Conservation (phyloP, 140 eudicot genomes). For the Eryngium alpinum region DNA sequence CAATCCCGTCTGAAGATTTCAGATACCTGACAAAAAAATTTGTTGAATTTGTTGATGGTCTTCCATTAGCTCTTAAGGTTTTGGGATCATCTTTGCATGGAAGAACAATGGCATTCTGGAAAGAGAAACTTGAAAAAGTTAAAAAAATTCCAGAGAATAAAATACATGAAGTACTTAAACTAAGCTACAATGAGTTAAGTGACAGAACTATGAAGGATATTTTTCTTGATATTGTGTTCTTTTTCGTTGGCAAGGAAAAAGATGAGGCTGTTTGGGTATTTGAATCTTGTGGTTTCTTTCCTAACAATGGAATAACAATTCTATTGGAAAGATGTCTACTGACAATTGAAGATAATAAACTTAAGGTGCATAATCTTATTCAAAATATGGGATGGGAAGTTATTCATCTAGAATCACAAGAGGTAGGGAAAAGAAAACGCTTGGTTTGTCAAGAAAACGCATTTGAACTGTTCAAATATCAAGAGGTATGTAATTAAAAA, state of each 20-base stretch:
- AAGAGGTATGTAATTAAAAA: not conserved
- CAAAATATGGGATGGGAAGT: not conserved
- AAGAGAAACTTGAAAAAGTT: not conserved
- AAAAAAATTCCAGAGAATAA: not conserved
- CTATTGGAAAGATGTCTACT: not conserved
- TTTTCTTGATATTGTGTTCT: conserved; percentile 25
- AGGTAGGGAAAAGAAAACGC: not conserved
- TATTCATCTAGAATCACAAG: not conserved
- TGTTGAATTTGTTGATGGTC: conserved; percentile 24
- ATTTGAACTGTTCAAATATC: not conserved
- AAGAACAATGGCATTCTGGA: conserved; percentile 8
- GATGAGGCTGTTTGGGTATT: not conserved
- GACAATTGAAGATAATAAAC: not conserved
- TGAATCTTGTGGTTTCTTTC: not conserved
- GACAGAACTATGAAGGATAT: conserved; percentile 15
- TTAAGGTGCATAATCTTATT: not conserved
- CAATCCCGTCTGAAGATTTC: not conserved
- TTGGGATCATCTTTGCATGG: conserved; percentile 27
- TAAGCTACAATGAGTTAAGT: conserved; percentile 18
- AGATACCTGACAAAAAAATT: not conserved
- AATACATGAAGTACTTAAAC: conserved; percentile 8
- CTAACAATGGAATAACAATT: not conserved
- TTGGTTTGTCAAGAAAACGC: not conserved
- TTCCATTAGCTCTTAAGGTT: conserved; percentile 33
- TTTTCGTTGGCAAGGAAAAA: not conserved